Conservation (phyloP, 306 rosid genomes). For the Corylus americana region DNA sequence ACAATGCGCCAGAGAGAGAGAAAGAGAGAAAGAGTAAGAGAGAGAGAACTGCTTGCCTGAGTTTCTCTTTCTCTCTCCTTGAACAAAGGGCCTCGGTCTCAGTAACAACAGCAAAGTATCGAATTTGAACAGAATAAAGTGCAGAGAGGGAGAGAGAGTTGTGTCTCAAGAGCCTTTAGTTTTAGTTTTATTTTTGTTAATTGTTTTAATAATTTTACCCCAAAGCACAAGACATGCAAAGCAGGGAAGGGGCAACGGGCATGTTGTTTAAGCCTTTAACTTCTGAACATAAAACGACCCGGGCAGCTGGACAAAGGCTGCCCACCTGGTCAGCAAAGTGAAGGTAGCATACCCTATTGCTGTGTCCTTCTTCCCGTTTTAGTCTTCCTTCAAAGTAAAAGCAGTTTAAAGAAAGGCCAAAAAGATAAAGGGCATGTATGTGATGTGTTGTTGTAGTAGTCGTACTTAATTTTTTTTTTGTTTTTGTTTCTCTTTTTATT, state of each 20-base stretch:
- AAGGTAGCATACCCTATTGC: constrained; percentile 32
- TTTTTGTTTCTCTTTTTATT: not conserved
- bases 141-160: constrained; percentile 31
- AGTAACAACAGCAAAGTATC: constrained; percentile 75
- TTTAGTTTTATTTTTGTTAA: constrained; percentile 20
- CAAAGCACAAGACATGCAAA: constrained; percentile 52
- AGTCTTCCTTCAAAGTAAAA: constrained; percentile 80
- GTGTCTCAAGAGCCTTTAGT: constrained; percentile 29
- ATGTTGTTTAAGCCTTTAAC: constrained; percentile 58
- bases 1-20: constrained; percentile 78
- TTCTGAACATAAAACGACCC: constrained; percentile 36
- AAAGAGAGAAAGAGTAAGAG: constrained; percentile 18
- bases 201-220: constrained; percentile 27
- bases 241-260: constrained; percentile 73
- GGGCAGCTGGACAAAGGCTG: constrained; percentile 79
- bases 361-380: constrained; percentile 40
- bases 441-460: constrained; percentile 30
- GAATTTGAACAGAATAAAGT: constrained; percentile 89
- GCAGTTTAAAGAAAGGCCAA: constrained; percentile 50
- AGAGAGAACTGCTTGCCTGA: constrained; percentile 24
- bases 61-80: constrained; percentile 56
- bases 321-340: constrained; percentile 83
- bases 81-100: constrained; percentile 82
- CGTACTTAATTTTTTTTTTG: not conserved
- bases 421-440: constrained; percentile 62